Conservation (phyloP, 2,329 filamentous ascomycete species). For the Mycosphaerella sp. region DNA sequence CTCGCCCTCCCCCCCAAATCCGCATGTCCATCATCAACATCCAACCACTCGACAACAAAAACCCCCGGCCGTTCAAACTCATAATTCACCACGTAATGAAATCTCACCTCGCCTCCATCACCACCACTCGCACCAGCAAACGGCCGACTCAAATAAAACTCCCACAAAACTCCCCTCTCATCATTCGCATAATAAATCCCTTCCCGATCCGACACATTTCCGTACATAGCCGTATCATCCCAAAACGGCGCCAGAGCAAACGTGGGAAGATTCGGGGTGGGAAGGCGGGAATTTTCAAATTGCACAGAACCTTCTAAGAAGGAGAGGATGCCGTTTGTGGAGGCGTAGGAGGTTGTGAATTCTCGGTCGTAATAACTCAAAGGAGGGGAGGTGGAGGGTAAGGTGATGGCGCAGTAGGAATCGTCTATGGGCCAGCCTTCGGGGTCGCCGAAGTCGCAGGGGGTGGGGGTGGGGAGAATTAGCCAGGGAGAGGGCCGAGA, state of each 20-base stretch:
- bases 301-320: slow-evolving; percentile 24
- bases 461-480: slow-evolving; percentile 27
- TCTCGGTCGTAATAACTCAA: slow-evolving; percentile 20
- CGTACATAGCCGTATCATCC: slow-evolving; percentile 31
- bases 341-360: slow-evolving; percentile 22
- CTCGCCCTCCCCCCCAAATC: slow-evolving; percentile 20
- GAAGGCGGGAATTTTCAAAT: slow-evolving; percentile 24
- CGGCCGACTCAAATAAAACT: slow-evolving; percentile 28
- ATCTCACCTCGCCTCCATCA: slow-evolving; percentile 7
- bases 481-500: slow-evolving; percentile 20
- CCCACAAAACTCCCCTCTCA: slow-evolving; percentile 26
- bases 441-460: slow-evolving; percentile 31
- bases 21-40: slow-evolving; percentile 21
- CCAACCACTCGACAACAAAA: slow-evolving; percentile 28
- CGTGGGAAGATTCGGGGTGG: slow-evolving; percentile 24
- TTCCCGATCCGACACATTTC: slow-evolving; percentile 14
- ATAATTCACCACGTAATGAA: slow-evolving; percentile 33
- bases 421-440: slow-evolving; percentile 29
- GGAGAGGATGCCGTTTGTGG: slow-evolving; percentile 31
- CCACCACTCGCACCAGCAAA: slow-evolving; percentile 1
- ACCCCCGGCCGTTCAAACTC: slow-evolving; percentile 25
- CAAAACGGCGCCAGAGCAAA: slow-evolving; percentile 30
- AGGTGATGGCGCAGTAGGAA: slow-evolving; percentile 29
- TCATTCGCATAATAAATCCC: slow-evolving; percentile 33
- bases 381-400: slow-evolving; percentile 25